Conservation (phyloP, 768 basidiomycete species). For the Chalciporus piperatus region DNA sequence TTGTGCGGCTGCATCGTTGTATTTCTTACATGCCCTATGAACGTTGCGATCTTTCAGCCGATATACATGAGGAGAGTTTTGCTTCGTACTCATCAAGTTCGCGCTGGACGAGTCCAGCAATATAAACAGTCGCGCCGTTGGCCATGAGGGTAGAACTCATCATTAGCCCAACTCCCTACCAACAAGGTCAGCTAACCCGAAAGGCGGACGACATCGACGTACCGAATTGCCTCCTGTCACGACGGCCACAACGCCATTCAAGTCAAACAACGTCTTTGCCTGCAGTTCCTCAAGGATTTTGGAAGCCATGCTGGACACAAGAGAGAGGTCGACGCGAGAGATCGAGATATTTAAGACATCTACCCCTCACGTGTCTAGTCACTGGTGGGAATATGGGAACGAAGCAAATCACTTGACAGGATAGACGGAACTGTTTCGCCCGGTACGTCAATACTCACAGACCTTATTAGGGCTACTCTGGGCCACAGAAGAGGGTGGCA, state of each 20-base stretch:
- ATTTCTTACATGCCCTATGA: slow-evolving; percentile 31
- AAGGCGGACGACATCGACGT: slow-evolving; percentile 8
- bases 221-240: slow-evolving; percentile 43
- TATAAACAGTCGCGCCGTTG: slow-evolving; percentile 49
- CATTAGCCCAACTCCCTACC: slow-evolving; percentile 50
- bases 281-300: slow-evolving; percentile 31
- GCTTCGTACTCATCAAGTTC: slow-evolving; percentile 37
- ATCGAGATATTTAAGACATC: neutral
- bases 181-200: slow-evolving; percentile 16
- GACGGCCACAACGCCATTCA: slow-evolving; percentile 43
- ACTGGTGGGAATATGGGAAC: neutral
- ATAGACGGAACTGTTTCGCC: no score
- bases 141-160: slow-evolving; percentile 44
- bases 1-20: slow-evolving; percentile 37
- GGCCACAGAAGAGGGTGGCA: no score
- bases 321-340: neutral
- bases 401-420: no score
- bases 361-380: neutral
- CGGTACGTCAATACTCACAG: no score
- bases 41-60: neutral
- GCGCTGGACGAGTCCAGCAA: slow-evolving; percentile 41
- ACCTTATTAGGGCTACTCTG: no score
- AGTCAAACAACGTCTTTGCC: slow-evolving; percentile 40
- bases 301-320: slow-evolving; percentile 1
- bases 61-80: neutral